These are phyloP conservation scores for Pleurotus sapidus DNA, from an alignment of 768 basidiomycete species.

Conservation along the genomic window DNA sequence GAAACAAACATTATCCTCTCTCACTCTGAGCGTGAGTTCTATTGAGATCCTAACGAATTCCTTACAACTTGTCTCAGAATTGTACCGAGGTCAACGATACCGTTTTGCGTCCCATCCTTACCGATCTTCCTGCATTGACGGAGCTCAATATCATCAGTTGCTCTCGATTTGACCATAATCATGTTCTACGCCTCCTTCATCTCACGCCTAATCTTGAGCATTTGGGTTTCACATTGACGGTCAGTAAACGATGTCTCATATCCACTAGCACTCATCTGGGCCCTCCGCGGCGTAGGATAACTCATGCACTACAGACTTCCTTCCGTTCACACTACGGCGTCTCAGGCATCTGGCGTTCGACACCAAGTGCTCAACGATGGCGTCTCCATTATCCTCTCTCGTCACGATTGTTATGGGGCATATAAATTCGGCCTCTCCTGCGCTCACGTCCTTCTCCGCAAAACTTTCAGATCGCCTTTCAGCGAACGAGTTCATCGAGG, in stretches of 20 bases:
- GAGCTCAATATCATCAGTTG: conserved; percentile 65
- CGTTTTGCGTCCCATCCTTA: conserved; percentile 45
- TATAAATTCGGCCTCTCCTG: conserved; percentile 25
- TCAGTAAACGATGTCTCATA: conserved; percentile 26
- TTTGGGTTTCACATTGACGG: conserved; percentile 59
- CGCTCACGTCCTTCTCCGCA: conserved; percentile 37
- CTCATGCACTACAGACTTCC: conserved; percentile 20
- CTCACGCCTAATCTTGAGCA: conserved; percentile 56
- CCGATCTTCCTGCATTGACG: conserved; percentile 48
- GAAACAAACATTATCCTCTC: conserved; percentile 40
- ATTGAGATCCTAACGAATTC: neutral
- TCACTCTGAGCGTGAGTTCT: conserved; percentile 61
- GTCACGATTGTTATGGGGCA: conserved; percentile 27
- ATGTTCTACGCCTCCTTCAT: conserved; percentile 40
- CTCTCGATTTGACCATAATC: conserved; percentile 49
- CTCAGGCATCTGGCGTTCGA: conserved; percentile 56
- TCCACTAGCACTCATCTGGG: conserved; percentile 2
- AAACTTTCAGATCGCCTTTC: conserved; percentile 42
- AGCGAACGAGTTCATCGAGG: conserved; percentile 35
- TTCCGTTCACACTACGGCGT: conserved; percentile 32
- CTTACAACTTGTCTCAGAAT: conserved; percentile 36
- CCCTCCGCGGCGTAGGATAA: conserved; percentile 30
- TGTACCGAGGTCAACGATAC: conserved; percentile 50
- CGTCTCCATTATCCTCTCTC: conserved; percentile 26
- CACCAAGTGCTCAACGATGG: conserved; percentile 30